These are phyloP conservation scores for Rosellinia necatrix DNA, from an alignment of 2,329 filamentous ascomycete genomes.

Conservation along the genomic window DNA sequence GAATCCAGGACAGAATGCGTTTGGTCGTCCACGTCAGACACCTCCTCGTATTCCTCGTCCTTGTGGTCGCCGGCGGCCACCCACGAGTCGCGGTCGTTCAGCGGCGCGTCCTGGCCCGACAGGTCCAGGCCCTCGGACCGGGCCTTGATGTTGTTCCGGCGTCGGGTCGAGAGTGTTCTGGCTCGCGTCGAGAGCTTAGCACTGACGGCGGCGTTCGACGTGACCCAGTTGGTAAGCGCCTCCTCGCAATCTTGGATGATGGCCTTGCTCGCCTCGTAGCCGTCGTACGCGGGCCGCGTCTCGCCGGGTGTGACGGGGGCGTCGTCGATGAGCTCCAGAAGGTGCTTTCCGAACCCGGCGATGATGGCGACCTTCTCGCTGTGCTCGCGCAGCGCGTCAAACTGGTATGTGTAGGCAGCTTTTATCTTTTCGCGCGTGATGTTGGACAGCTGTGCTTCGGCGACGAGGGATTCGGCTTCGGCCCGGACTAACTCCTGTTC, in stretches of 20 bases:
- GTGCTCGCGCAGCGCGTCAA: conserved; percentile 95
- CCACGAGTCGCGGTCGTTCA: conserved; percentile 84
- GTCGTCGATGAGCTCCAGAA: conserved; percentile 96
- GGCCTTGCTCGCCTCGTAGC: conserved; percentile 96
- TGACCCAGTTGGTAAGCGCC: conserved; percentile 95
- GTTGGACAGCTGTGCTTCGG: conserved; percentile 97
- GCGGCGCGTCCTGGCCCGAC: conserved; percentile 77
- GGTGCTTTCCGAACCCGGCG: conserved; percentile 95
- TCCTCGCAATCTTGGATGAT: conserved; percentile 99
- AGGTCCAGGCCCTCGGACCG: conserved; percentile 78
- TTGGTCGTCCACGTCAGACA: conserved; percentile 69
- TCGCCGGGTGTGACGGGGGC: conserved; percentile 96
- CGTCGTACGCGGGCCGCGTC: conserved; percentile 93
- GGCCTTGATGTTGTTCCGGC: conserved; percentile 71
- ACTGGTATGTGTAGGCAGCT: conserved; percentile 96
- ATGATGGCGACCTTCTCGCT: conserved; percentile 98
- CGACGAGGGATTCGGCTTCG: conserved; percentile 97
- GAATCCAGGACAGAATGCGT: conserved; percentile 58
- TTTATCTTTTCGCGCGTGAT: conserved; percentile 99
- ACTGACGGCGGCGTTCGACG: conserved; percentile 83
- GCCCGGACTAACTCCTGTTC: conserved; percentile 98
- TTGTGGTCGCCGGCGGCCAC: conserved; percentile 71
- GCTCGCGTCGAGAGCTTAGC: conserved; percentile 87
- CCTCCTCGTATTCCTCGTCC: conserved; percentile 61
- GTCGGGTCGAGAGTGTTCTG: conserved; percentile 84